A percentile compares a stretch with the other conserved stretches of the same genome.
Evolutionary conservation across 2,329 filamentous ascomycete genomes (phyloP).

Genomic region (Calonectria henricotiae): DNA sequence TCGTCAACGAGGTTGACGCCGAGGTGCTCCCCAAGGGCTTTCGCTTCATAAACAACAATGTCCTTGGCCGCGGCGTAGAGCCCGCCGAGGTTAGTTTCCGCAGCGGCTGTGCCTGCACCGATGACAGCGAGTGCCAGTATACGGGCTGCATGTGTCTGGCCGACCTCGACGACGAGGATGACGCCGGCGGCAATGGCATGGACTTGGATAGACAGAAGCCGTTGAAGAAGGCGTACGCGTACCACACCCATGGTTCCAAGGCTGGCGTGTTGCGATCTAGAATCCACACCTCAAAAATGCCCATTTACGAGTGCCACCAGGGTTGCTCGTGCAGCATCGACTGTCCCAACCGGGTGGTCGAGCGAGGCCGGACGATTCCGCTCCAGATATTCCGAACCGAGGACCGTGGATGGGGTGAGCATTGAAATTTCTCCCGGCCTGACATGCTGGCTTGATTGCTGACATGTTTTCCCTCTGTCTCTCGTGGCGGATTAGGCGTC

Average conservation of each 20-base stretch:
- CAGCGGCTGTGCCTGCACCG: slow-evolving; percentile 78
- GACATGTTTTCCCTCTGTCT: neutral
- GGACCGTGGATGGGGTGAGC: slow-evolving; percentile 82
- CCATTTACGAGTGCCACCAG: slow-evolving; percentile 87
- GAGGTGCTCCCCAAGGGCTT: slow-evolving; percentile 75
- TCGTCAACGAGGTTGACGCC: slow-evolving; percentile 76
- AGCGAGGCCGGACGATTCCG: slow-evolving; percentile 79
- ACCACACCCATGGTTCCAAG: slow-evolving; percentile 71
- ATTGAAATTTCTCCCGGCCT: neutral
- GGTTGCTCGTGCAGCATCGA: slow-evolving; percentile 75
- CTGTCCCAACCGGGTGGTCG: slow-evolving; percentile 85
- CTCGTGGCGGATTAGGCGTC: slow-evolving; percentile 66
- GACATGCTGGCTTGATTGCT: neutral
- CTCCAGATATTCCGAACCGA: slow-evolving; percentile 84
- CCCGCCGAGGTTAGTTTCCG: slow-evolving; percentile 75
- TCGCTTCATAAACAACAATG: slow-evolving; percentile 76
- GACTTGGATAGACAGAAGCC: slow-evolving; percentile 46
- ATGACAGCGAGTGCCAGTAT: slow-evolving; percentile 78
- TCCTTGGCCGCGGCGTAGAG: slow-evolving; percentile 74
- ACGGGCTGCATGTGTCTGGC: slow-evolving; percentile 80
- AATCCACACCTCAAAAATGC: slow-evolving; percentile 69
- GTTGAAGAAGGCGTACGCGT: slow-evolving; percentile 71
- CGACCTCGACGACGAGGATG: slow-evolving; percentile 70
- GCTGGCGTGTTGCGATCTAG: slow-evolving; percentile 69
- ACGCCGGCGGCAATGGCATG: slow-evolving; percentile 59